A percentile compares a stretch with the other conserved stretches of the same genome.
Evolutionary conservation across 805 yeast species (phyloP).

Genomic region (Candida verbasci): DNA sequence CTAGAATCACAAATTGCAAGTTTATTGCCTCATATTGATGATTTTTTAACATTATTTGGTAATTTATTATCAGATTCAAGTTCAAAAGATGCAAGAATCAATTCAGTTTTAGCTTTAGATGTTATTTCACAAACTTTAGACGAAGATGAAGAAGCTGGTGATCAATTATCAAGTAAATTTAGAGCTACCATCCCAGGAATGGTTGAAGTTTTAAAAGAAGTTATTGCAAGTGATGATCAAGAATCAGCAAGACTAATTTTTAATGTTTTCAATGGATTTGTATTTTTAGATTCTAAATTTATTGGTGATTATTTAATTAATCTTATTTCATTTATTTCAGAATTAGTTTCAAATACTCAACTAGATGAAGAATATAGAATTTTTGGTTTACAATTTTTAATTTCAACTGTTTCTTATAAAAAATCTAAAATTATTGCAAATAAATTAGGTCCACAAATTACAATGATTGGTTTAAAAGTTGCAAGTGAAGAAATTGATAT

Average conservation of each 20-base stretch:
- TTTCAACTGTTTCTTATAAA: slow-evolving; percentile 73
- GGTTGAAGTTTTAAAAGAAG: slow-evolving; percentile 75
- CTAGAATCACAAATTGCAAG: slow-evolving; percentile 66
- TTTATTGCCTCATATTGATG: slow-evolving; percentile 54
- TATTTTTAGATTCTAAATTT: slow-evolving; percentile 70
- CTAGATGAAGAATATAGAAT: slow-evolving; percentile 79
- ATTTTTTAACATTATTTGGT: slow-evolving; percentile 68
- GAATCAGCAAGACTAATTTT: slow-evolving; percentile 72
- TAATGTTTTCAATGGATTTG: slow-evolving; percentile 77
- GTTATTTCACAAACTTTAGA: slow-evolving; percentile 65
- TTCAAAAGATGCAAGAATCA: slow-evolving; percentile 72
- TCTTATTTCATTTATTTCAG: slow-evolving; percentile 68
- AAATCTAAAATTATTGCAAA: slow-evolving; percentile 74
- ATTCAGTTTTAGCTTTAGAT: slow-evolving; percentile 78
- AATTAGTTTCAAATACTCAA: slow-evolving; percentile 60
- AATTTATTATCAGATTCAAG: slow-evolving; percentile 58
- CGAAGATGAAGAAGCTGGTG: slow-evolving; percentile 46
- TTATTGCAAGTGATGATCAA: slow-evolving; percentile 65
- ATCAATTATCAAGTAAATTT: slow-evolving; percentile 49
- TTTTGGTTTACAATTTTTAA: slow-evolving; percentile 79
- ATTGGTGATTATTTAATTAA: slow-evolving; percentile 70
- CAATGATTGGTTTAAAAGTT: slow-evolving; percentile 67
- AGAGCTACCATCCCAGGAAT: slow-evolving; percentile 68
- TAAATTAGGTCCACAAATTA: slow-evolving; percentile 79
- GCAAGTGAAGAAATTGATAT: slow-evolving; percentile 74